These are phyloP conservation scores for Salix purpurea DNA, from an alignment of 345 rosid species.

Conservation along the genomic window DNA sequence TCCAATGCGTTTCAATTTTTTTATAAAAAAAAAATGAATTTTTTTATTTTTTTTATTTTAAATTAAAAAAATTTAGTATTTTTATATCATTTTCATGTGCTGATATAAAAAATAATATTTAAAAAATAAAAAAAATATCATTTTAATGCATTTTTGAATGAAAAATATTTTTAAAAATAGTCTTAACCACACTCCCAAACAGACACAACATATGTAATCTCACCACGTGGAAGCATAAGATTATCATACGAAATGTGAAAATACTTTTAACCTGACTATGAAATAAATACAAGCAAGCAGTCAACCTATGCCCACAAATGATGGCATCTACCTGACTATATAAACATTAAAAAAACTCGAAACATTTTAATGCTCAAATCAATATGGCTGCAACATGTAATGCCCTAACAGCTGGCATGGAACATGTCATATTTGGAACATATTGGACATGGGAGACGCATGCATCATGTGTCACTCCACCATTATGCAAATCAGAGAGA, in stretches of 20 bases:
- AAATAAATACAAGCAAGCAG: neutral
- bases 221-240: neutral
- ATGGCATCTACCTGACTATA: neutral
- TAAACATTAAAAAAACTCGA: neutral
- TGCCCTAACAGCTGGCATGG: neutral
- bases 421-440: neutral
- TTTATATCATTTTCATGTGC: too few relatives aligned
- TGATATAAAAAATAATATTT: too few relatives aligned
- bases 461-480: neutral
- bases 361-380: neutral
- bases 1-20: neutral
- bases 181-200: too few relatives aligned
- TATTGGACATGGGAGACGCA: too few relatives aligned
- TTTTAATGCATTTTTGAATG: too few relatives aligned
- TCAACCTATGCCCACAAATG: neutral
- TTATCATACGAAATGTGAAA: neutral
- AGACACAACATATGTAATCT: neutral
- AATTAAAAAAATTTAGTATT: too few relatives aligned
- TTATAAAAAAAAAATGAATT: too few relatives aligned
- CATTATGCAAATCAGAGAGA: neutral
- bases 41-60: too few relatives aligned
- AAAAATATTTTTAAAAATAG: too few relatives aligned
- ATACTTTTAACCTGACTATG: slow-evolving; percentile 9
- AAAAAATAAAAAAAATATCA: too few relatives aligned
- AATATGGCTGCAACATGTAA: neutral